Base-by-base conservation (phyloP, 176 grass and related monocot species). In the Bothriochloa decipiens region DNA sequence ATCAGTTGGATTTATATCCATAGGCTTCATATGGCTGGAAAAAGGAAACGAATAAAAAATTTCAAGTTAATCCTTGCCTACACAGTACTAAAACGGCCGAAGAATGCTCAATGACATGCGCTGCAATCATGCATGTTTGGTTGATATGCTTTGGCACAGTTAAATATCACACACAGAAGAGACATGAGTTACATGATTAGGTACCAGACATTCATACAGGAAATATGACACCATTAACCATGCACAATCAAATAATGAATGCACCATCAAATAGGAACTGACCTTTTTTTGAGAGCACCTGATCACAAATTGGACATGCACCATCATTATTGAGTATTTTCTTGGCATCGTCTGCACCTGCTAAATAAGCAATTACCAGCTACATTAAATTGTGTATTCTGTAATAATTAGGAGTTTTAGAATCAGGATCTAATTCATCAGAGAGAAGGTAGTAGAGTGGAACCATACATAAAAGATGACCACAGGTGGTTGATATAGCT, bases 231-330 rank as follows among this genome's bases (percentile, higher is more conserved):
- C 42, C 8, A 75, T 69, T 65, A 23, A 81, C 43, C 16, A 45
- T 75, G 26, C 27, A 68, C 77, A 78, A 78, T 17, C 18, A 80
- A 69, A 62, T 83, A 83, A 57, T 13, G 47, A 68, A 62, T 74
- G 26, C 22, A 62, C 4, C 58, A 62, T 26, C 23, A 62, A 62
- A 62, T 62, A 62, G 58, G 3, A 63, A 17, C 37, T 40, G 16
- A 97, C 95, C 92, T 91, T 97, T 91, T 97, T 97, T 94, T 16
- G 90, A 92, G 75, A 97, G 92, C 52, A 94, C 95, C 87, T 94
- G 95, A 78, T 94, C 92, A 87, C 95, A 97, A 83, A 97, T 83
- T 80, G 95, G 95, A 86, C 92, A 97, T 25, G 89, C 70, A 70
- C 82, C 88, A 89, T 97, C 95, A 33, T 92, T 94, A 81, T 28